Conservation (phyloP, 768 basidiomycete genomes). For the Trametes villosa region DNA sequence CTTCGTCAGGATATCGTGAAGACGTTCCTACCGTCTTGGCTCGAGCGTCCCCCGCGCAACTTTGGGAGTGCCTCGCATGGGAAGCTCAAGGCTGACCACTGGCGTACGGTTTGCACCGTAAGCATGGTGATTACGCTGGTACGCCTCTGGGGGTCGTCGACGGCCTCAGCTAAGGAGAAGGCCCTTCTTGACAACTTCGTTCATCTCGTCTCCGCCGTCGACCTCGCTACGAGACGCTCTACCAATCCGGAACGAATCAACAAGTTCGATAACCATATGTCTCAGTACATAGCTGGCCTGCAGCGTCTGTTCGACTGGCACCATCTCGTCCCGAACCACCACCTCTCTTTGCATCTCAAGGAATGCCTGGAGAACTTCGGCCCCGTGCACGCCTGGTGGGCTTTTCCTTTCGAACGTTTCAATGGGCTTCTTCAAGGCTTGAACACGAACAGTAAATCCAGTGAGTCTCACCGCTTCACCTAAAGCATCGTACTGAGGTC, state of each 20-base stretch:
- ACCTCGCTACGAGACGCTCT: constrained; percentile 24
- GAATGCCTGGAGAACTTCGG: constrained; percentile 35
- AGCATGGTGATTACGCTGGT: constrained; percentile 41
- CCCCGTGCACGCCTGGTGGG: constrained; percentile 32
- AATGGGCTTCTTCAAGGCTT: constrained; percentile 32
- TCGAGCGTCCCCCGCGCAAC: constrained; percentile 38
- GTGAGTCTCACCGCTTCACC: background rate
- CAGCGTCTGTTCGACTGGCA: constrained; percentile 32
- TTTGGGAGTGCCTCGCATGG: constrained; percentile 38
- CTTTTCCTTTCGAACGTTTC: constrained; percentile 32
- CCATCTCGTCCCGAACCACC: constrained; percentile 36
- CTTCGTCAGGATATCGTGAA: background rate
- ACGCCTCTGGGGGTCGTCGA: constrained; percentile 36
- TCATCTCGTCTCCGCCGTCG: constrained; percentile 26
- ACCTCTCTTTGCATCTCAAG: constrained; percentile 38
- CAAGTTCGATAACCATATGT: constrained; percentile 4
- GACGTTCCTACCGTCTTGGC: constrained; percentile 26
- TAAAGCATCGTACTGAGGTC: too few relatives aligned
- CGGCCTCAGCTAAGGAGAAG: constrained; percentile 10
- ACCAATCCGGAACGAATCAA: constrained; percentile 8
- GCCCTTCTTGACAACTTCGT: constrained; percentile 37
- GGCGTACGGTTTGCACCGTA: constrained; percentile 37
- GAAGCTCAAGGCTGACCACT: constrained; percentile 43
- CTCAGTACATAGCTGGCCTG: constrained; percentile 27
- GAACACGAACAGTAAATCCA: constrained; percentile 28